These are phyloP conservation scores for Ilyonectria robusta DNA, from an alignment of 2,329 filamentous ascomycete genomes.

Conservation along the genomic window DNA sequence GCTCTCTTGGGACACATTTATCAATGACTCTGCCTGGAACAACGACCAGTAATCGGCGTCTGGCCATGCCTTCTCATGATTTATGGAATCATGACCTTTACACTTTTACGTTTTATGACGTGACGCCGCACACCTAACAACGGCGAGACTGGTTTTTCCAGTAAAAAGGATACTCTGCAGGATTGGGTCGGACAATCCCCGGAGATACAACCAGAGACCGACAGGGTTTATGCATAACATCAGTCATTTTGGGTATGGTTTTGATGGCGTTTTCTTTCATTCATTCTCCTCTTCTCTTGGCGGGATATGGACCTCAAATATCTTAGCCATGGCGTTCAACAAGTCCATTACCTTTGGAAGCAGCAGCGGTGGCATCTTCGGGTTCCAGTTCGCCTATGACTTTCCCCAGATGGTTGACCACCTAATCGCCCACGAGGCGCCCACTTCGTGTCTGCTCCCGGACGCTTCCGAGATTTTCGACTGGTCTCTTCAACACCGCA, in stretches of 20 bases:
- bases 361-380: constrained; percentile 9
- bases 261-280: too few species aligned
- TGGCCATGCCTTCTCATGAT: constrained; percentile 16
- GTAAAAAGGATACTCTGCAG: background rate
- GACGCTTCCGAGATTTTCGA: constrained; percentile 9
- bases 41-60: constrained; percentile 35
- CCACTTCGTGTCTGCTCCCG: background rate
- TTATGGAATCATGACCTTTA: constrained; percentile 27
- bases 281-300: too few species aligned
- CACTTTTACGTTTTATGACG: constrained; percentile 5
- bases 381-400: constrained; percentile 7
- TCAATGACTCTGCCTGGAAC: constrained; percentile 49
- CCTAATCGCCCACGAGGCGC: constrained; percentile 4
- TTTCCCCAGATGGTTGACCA: constrained; percentile 4
- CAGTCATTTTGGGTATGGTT: too few species aligned
- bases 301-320: background rate
- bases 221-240: too few species aligned
- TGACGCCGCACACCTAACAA: background rate
- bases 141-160: background rate
- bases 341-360: constrained; percentile 11
- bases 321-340: background rate
- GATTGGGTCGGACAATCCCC: background rate
- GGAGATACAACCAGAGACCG: background rate
- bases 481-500: background rate
- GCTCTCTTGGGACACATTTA: constrained; percentile 49